Percentiles rank a stretch among this genome's conserved stretches.
phyloP scores from a whole-genome alignment of 1,284 basidiomycete genomes.

The Chalciporus sp. region DNA sequence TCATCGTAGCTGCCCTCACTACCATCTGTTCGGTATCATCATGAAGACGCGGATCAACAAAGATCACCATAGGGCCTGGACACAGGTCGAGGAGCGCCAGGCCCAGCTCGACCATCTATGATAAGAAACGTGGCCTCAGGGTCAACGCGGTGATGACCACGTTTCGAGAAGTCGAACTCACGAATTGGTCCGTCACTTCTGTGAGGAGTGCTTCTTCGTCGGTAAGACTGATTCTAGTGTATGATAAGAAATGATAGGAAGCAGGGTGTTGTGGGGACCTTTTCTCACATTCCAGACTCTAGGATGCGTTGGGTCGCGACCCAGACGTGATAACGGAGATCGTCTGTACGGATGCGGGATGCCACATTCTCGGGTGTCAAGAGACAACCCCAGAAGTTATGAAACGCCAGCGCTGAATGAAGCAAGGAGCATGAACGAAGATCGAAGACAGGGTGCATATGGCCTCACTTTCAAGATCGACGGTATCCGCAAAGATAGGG shows the following conservation, averaged over 20 bases:
- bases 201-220: conserved; percentile 17
- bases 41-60: conserved; percentile 49
- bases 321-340: conserved; percentile 46
- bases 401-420: conserved; percentile 38
- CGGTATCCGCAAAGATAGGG: conserved; percentile 32
- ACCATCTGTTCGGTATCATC: conserved; percentile 42
- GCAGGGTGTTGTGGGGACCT: not conserved
- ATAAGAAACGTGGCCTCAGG: not conserved
- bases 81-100: conserved; percentile 43
- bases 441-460: not conserved
- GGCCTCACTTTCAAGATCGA: conserved; percentile 42
- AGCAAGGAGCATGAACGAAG: conserved; percentile 2
- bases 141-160: not conserved
- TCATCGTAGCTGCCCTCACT: conserved; percentile 41
- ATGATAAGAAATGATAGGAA: not conserved
- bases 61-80: conserved; percentile 51
- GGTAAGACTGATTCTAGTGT: conserved; percentile 12
- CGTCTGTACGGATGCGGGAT: conserved; percentile 23
- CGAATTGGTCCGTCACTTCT: conserved; percentile 31
- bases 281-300: conserved; percentile 33
- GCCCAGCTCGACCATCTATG: conserved; percentile 55
- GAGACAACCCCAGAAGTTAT: conserved; percentile 41
- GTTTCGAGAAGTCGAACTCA: conserved; percentile 11
- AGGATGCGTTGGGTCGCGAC: conserved; percentile 43
- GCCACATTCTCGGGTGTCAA: conserved; percentile 38